Conservation (phyloP, 2,329 filamentous ascomycete species). For the Penicillium corylophilum region DNA sequence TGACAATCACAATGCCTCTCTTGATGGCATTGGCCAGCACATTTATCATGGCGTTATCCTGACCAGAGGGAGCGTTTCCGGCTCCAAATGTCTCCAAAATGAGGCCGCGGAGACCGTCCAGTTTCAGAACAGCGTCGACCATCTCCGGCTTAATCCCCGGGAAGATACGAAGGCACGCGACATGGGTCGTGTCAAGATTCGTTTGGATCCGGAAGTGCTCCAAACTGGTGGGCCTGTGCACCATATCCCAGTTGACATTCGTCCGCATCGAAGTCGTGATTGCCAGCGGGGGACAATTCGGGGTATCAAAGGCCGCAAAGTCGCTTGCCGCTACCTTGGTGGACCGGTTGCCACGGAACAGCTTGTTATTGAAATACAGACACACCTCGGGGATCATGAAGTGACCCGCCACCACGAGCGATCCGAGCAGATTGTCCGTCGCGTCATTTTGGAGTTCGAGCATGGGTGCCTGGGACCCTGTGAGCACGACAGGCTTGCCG, state of each 20-base stretch:
- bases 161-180: conserved; percentile 85
- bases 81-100: conserved; percentile 92
- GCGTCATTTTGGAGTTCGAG: conserved; percentile 88
- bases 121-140: conserved; percentile 77
- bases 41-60: conserved; percentile 74
- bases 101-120: conserved; percentile 75
- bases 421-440: conserved; percentile 84
- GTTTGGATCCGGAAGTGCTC: conserved; percentile 72
- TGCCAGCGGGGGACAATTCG: conserved; percentile 81
- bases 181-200: conserved; percentile 79
- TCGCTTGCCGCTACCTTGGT: conserved; percentile 85
- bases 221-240: conserved; percentile 71
- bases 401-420: conserved; percentile 84
- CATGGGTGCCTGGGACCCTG: conserved; percentile 80
- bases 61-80: conserved; percentile 82
- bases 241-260: conserved; percentile 75
- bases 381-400: conserved; percentile 93
- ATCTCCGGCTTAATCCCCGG: conserved; percentile 92
- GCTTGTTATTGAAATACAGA: conserved; percentile 87
- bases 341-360: conserved; percentile 83
- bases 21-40: conserved; percentile 75
- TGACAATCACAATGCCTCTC: conserved; percentile 81
- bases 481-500: conserved; percentile 87
- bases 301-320: conserved; percentile 83
- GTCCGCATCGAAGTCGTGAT: conserved; percentile 78